A percentile compares a stretch with the other conserved stretches of the same genome.
Evolutionary conservation across 352 stramenopile genomes (phyloP).

Genomic region (Phytophthora citricola): DNA sequence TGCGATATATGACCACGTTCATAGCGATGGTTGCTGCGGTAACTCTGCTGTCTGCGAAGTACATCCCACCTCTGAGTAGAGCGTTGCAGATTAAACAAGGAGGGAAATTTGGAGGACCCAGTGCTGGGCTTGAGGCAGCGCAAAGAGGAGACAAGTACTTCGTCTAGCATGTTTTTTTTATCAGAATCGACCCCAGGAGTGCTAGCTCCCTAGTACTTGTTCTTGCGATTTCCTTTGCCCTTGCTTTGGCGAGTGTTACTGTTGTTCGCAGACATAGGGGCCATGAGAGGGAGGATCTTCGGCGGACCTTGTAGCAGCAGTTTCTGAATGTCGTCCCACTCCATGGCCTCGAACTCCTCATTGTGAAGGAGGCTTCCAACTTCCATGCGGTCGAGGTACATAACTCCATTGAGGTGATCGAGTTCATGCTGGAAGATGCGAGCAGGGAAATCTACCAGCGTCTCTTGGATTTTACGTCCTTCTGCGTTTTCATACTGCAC

Average conservation of each 20-base stretch:
- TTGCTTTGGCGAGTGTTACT: slow-evolving; percentile 15
- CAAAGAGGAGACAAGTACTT: slow-evolving; percentile 41
- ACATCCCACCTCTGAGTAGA: slow-evolving; percentile 34
- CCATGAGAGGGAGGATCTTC: slow-evolving; percentile 35
- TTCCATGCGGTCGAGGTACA: slow-evolving; percentile 82
- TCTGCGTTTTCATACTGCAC: slow-evolving; percentile 69
- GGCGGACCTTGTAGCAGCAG: slow-evolving; percentile 51
- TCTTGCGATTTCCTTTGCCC: slow-evolving; percentile 34
- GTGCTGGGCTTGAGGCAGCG: slow-evolving; percentile 31
- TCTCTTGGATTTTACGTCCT: slow-evolving; percentile 61
- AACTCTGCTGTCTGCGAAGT: slow-evolving; percentile 35
- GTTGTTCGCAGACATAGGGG: slow-evolving; percentile 9
- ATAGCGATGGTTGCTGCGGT: slow-evolving; percentile 36
- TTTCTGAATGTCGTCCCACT: slow-evolving; percentile 66
- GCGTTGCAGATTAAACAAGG: slow-evolving; percentile 33
- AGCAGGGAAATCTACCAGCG: slow-evolving; percentile 75
- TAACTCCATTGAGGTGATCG: slow-evolving; percentile 79
- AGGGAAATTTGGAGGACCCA: slow-evolving; percentile 4
- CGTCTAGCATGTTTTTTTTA: slow-evolving; percentile 28
- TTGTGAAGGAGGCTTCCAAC: slow-evolving; percentile 81
- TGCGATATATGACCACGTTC: slow-evolving; percentile 33
- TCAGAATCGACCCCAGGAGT: slow-evolving; percentile 5
- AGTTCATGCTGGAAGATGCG: slow-evolving; percentile 88
- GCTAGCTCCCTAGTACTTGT: slow-evolving; percentile 25
- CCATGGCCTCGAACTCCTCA: slow-evolving; percentile 77